phyloP scores from a whole-genome alignment of 2,329 filamentous ascomycete genomes.

The Acrocalymma vagum region DNA sequence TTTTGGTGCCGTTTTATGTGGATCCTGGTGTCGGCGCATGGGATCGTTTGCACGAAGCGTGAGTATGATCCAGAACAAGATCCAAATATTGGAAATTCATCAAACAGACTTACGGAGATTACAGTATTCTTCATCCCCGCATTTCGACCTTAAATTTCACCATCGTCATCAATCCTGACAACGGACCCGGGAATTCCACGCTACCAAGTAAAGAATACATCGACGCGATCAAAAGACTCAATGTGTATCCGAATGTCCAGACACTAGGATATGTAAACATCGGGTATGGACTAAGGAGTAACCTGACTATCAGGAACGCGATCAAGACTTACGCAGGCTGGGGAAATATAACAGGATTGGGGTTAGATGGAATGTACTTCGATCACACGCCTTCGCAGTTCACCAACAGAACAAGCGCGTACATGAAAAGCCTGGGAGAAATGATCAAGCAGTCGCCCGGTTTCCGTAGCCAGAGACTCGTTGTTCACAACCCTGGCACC shows the following conservation, averaged over 20 bases:
- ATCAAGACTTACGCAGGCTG: slow-evolving; percentile 58
- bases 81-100: too few relatives aligned
- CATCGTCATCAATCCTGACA: slow-evolving; percentile 58
- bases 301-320: slow-evolving; percentile 41
- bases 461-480: slow-evolving; percentile 20
- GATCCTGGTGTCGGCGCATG: slow-evolving; percentile 55
- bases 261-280: slow-evolving; percentile 61
- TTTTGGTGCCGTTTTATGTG: slow-evolving; percentile 59
- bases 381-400: slow-evolving; percentile 54
- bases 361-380: slow-evolving; percentile 59
- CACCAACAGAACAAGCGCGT: slow-evolving; percentile 14
- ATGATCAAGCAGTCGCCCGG: slow-evolving; percentile 25
- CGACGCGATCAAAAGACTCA: slow-evolving; percentile 50
- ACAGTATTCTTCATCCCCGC: slow-evolving; percentile 37
- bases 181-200: slow-evolving; percentile 51
- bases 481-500: slow-evolving; percentile 31
- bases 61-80: slow-evolving; percentile 14
- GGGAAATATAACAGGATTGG: slow-evolving; percentile 45
- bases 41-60: slow-evolving; percentile 26
- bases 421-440: slow-evolving; percentile 30
- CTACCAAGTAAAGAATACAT: slow-evolving; percentile 54
- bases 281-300: slow-evolving; percentile 47
- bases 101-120: background rate
- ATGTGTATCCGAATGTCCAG: slow-evolving; percentile 54
- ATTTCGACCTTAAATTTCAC: slow-evolving; percentile 58